A percentile compares a stretch with the other conserved stretches of the same genome.
These are phyloP conservation scores for Ramichloridium luteum DNA, from an alignment of 2,329 filamentous ascomycete species.

Conservation along the genomic window DNA sequence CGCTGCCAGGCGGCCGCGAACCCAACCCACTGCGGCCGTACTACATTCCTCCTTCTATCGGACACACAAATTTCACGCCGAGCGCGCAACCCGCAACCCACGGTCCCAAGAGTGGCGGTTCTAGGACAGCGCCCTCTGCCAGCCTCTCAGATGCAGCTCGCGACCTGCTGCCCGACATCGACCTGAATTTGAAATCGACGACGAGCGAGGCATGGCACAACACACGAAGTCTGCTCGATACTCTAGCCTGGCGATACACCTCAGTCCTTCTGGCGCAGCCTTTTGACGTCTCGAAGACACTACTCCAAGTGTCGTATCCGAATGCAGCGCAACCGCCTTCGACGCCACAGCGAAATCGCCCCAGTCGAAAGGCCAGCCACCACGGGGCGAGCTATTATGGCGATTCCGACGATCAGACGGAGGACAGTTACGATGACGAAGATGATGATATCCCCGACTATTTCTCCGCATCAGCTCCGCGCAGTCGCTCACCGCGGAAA, in stretches of 20 bases:
- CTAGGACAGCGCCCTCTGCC: conserved; percentile 14
- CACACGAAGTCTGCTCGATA: conserved; percentile 65
- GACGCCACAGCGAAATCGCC: conserved; percentile 21
- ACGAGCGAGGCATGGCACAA: conserved; percentile 24
- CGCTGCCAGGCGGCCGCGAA: conserved; percentile 35
- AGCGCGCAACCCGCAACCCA: conserved; percentile 29
- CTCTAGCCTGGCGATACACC: conserved; percentile 83
- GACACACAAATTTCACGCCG: no score
- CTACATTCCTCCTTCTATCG: conserved; percentile 57
- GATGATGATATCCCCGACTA: conserved; percentile 57
- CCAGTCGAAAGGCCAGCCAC: conserved; percentile 12
- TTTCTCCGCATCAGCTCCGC: conserved; percentile 61
- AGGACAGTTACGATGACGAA: conserved; percentile 13
- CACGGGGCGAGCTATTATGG: conserved; percentile 9
- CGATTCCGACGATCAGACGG: conserved; percentile 15
- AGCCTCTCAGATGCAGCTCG: conserved; percentile 54
- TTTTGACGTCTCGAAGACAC: conserved; percentile 91
- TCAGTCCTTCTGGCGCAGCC: conserved; percentile 83
- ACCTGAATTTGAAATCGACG: conserved; percentile 49
- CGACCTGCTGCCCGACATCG: conserved; percentile 77
- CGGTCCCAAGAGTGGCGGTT: conserved; percentile 1
- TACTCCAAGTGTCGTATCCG: conserved; percentile 63
- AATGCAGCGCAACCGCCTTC: conserved; percentile 23
- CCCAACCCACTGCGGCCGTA: conserved; percentile 58
- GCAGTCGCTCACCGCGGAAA: conserved; percentile 35